phyloP scores from a whole-genome alignment of 176 grass and related monocot genomes.

The Lolium multiflorum region DNA sequence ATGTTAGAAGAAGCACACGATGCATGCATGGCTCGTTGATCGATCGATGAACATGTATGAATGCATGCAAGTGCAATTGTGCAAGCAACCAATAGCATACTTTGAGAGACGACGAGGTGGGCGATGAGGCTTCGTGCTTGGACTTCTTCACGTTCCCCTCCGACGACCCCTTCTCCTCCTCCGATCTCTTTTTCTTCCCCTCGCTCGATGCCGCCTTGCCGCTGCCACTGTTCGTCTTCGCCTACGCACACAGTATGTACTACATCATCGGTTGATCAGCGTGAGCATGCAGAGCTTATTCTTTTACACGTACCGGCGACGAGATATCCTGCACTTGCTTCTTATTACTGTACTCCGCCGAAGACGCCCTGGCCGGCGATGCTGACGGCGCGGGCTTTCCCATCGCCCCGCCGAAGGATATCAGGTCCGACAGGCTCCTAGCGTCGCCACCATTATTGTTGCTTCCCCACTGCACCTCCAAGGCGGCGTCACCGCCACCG shows the following conservation, averaged over 20 bases:
- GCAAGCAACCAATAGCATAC: slow-evolving; percentile 27
- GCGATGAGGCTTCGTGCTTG: slow-evolving; percentile 65
- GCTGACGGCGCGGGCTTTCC: slow-evolving; percentile 35
- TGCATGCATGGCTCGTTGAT: background rate
- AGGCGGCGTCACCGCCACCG: slow-evolving; percentile 17
- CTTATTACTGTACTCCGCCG: slow-evolving; percentile 47
- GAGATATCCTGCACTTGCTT: slow-evolving; percentile 63
- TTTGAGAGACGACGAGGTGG: slow-evolving; percentile 72
- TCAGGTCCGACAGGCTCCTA: slow-evolving; percentile 77
- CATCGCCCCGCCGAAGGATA: slow-evolving; percentile 60
- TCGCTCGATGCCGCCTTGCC: slow-evolving; percentile 53
- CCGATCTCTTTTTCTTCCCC: slow-evolving; percentile 78
- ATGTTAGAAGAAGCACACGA: slow-evolving; percentile 10
- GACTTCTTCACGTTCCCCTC: slow-evolving; percentile 70
- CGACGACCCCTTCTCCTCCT: slow-evolving; percentile 50
- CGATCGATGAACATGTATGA: background rate
- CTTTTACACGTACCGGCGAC: slow-evolving; percentile 56
- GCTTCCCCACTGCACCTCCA: slow-evolving; percentile 71
- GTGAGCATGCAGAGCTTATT: background rate
- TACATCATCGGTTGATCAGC: background rate
- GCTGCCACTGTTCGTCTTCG: slow-evolving; percentile 46
- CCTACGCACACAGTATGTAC: slow-evolving; percentile 32
- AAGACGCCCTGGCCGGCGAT: slow-evolving; percentile 40
- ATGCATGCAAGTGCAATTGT: slow-evolving; percentile 2
- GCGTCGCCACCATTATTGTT: slow-evolving; percentile 53